A percentile compares a stretch with the other conserved stretches of the same genome.
Conservation (phyloP, 2,329 filamentous ascomycete genomes). For the Hysterium pulicare region DNA sequence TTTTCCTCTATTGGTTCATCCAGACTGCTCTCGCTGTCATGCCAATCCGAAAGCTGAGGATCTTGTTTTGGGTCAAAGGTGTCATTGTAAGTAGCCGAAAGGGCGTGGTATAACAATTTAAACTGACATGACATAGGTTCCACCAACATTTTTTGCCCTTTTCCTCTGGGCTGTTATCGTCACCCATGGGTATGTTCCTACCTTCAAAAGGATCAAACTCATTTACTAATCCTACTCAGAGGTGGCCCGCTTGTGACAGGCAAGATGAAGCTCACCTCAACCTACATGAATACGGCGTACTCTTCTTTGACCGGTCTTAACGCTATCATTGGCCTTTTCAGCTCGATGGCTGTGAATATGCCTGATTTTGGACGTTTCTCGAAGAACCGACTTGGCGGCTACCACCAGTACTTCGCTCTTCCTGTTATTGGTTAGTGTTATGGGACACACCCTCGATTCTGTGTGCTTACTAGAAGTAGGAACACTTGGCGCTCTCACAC, state of each 20-base stretch:
- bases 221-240: conserved; percentile 5
- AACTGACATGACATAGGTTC: conserved; percentile 16
- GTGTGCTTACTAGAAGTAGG: conserved; percentile 16
- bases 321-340: conserved; percentile 50
- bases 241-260: conserved; percentile 42
- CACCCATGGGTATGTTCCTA: conserved; percentile 32
- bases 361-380: conserved; percentile 44
- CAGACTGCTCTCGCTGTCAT: conserved; percentile 45
- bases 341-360: conserved; percentile 51
- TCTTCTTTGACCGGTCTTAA: conserved; percentile 45
- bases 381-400: conserved; percentile 40
- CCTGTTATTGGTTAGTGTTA: conserved; percentile 38
- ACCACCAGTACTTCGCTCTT: conserved; percentile 47
- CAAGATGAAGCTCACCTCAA: conserved; percentile 31
- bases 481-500: conserved; percentile 46
- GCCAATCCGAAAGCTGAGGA: conserved; percentile 44
- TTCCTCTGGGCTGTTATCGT: conserved; percentile 45
- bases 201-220: background rate
- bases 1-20: conserved; percentile 52
- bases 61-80: conserved; percentile 45
- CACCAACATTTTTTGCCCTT: conserved; percentile 42
- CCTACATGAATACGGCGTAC: conserved; percentile 45
- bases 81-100: conserved; percentile 23
- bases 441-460: background rate
- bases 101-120: background rate